phyloP scores from a whole-genome alignment of 768 basidiomycete species.

The Amanita brunnescens region DNA sequence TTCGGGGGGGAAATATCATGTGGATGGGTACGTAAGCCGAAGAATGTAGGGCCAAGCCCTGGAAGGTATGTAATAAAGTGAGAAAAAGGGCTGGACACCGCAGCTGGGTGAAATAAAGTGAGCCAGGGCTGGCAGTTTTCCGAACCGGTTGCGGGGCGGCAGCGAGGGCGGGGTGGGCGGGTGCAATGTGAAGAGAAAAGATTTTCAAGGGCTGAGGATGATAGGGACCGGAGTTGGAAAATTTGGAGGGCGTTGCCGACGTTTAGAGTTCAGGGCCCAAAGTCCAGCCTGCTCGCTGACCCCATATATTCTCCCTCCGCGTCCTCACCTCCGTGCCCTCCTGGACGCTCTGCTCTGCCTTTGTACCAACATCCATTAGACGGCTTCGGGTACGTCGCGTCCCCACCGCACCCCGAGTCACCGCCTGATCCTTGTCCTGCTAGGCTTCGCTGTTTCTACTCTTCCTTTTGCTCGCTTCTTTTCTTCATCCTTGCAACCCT shows the following conservation, averaged over 20 bases:
- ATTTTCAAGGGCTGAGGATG: constrained; percentile 21
- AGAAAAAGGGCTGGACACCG: neutral
- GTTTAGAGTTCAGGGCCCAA: constrained; percentile 39
- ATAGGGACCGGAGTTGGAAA: constrained; percentile 41
- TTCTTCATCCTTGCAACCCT: constrained; percentile 46
- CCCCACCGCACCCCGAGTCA: constrained; percentile 14
- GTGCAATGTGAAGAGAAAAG: constrained; percentile 14
- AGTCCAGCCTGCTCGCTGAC: constrained; percentile 31
- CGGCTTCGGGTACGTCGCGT: constrained; percentile 52
- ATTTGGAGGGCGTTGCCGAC: constrained; percentile 41
- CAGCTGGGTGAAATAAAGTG: neutral
- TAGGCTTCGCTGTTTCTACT: constrained; percentile 45
- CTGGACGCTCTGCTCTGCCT: constrained; percentile 42
- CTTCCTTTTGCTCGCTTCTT: constrained; percentile 44
- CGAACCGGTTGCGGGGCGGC: neutral
- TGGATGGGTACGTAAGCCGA: neutral
- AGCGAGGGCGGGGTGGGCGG: constrained; percentile 12
- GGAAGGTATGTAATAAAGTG: too few relatives aligned
- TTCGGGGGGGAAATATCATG: neutral
- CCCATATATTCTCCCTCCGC: constrained; percentile 36
- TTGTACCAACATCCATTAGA: constrained; percentile 84
- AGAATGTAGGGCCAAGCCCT: neutral
- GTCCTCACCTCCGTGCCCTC: constrained; percentile 11
- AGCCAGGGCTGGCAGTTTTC: neutral
- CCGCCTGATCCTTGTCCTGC: constrained; percentile 47